phyloP scores from a whole-genome alignment of 2,329 filamentous ascomycete species.

The Thelonectria olida region DNA sequence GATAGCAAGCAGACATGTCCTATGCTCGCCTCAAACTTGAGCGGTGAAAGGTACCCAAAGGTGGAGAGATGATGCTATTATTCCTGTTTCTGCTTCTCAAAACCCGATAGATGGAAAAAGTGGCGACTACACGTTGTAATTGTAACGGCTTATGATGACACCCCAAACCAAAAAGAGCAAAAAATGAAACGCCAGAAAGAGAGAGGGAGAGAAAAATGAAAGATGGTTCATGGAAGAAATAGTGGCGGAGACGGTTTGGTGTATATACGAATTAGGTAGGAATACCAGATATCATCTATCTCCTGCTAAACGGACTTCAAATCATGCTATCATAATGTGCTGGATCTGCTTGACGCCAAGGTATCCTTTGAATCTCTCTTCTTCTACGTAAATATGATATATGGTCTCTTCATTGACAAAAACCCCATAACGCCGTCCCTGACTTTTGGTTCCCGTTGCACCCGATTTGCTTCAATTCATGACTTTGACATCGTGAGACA shows the following conservation, averaged over 20 bases:
- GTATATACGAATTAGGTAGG: constrained; percentile 34
- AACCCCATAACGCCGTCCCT: constrained; percentile 30
- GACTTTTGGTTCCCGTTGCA: constrained; percentile 23
- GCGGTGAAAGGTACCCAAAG: constrained; percentile 17
- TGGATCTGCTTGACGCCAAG: constrained; percentile 13
- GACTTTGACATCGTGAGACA: constrained; percentile 5
- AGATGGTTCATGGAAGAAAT: constrained; percentile 8
- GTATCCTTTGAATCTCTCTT: constrained; percentile 28
- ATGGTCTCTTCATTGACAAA: constrained; percentile 10
- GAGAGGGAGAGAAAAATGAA: constrained; percentile 9
- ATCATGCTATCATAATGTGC: constrained; percentile 24
- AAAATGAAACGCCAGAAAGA: constrained; percentile 19
- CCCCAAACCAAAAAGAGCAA: constrained; percentile 28
- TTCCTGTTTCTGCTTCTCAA: constrained; percentile 36
- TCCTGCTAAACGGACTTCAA: background rate
- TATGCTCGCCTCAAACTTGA: constrained; percentile 19
- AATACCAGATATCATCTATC: constrained; percentile 16
- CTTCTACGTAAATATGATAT: constrained; percentile 5
- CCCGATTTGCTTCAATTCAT: constrained; percentile 10
- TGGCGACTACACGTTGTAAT: constrained; percentile 44
- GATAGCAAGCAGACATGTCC: constrained; percentile 2
- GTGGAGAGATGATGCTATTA: constrained; percentile 16
- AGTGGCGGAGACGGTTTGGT: constrained; percentile 31
- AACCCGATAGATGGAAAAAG: constrained; percentile 43
- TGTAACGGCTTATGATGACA: constrained; percentile 46